Evolutionary conservation across 1,284 basidiomycete genomes (phyloP), one percentile per base, ranked within the genome.

Genomic region (Flammula alnicola): DNA sequence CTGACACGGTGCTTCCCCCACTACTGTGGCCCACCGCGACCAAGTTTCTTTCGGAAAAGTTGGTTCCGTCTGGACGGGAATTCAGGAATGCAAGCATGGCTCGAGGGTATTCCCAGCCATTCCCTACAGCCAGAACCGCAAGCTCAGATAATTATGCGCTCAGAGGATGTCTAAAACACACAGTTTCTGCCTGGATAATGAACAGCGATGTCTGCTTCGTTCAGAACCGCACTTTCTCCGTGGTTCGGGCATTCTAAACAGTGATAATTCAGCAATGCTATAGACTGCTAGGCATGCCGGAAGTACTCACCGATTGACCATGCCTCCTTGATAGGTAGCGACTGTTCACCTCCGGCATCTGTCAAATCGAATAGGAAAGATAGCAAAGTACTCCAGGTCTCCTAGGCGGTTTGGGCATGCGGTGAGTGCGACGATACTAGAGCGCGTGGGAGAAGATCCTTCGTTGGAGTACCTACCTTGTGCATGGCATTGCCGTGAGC

Each of bases 401-500:
- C 47, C 47, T 47, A 20, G 26, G n/a, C 14, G 20, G 20, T 16
- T n/a, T 14, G 14, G 7, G 14, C 19, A 30, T 7, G 25, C 14
- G 20, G 22, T 38, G 12, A 45, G 30, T 25, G 3, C 25, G 12
- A 25, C n/a, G 12, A 9, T 11, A 35, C 26, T 23, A n/a, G 25
- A 19, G 11, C 4, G 14, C 39, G 12, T 20, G 3, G 22, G 25
- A 46, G 27, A 5, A 11, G 12, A 31, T 43, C 9, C n/a, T 36
- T 14, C 32, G 20, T 16, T 25, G 16, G 44, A 27, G 22, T 17
- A 23, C 16, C 16, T 25, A 49, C 47, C 40, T 49, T 49, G 22
- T 49, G 47, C 8, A 32, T 49, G 12, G 47, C 47, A 43, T 42
- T 49, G 7, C 47, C 47, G 16, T 49, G 47, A 10, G 47, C 47